Evolutionary conservation across 352 stramenopile genomes (phyloP).

Genomic region (Pythium diclinum): DNA sequence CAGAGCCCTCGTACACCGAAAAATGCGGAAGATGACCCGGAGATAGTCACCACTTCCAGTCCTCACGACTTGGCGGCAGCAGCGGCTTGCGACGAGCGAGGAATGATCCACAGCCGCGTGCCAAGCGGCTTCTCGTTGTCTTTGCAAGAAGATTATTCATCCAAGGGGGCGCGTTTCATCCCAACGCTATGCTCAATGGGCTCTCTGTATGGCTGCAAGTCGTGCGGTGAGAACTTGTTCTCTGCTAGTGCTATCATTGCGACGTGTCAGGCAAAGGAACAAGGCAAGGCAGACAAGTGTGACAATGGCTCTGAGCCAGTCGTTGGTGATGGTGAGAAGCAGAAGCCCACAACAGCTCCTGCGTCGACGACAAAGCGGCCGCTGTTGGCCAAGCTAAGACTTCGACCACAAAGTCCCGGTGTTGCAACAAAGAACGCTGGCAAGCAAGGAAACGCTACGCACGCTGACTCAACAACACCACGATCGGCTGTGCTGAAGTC

Average conservation of each 20-base stretch:
- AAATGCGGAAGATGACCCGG: neutral
- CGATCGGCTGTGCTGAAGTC: constrained; percentile 8
- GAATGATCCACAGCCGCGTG: constrained; percentile 55
- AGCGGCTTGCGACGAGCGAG: constrained; percentile 45
- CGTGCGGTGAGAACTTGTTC: constrained; percentile 59
- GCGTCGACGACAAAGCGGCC: constrained; percentile 29
- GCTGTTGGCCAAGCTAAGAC: constrained; percentile 49
- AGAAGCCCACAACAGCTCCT: neutral
- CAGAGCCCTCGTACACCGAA: constrained; percentile 6
- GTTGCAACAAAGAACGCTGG: constrained; percentile 2
- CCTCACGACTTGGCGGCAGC: constrained; percentile 1
- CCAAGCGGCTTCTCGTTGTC: constrained; percentile 60
- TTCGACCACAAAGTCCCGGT: constrained; percentile 43
- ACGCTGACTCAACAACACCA: constrained; percentile 10
- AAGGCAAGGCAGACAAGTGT: neutral
- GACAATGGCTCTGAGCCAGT: neutral
- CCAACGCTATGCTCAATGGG: constrained; percentile 70
- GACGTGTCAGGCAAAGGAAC: constrained; percentile 2
- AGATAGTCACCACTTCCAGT: constrained; percentile 17
- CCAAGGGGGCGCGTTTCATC: constrained; percentile 43
- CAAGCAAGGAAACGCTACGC: neutral
- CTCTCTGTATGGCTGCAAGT: constrained; percentile 59
- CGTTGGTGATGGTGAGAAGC: neutral
- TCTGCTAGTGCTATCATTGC: constrained; percentile 56
- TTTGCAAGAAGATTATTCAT: constrained; percentile 19